phyloP scores from a whole-genome alignment of 1,139 yeast species.

The Pichia sp. region DNA sequence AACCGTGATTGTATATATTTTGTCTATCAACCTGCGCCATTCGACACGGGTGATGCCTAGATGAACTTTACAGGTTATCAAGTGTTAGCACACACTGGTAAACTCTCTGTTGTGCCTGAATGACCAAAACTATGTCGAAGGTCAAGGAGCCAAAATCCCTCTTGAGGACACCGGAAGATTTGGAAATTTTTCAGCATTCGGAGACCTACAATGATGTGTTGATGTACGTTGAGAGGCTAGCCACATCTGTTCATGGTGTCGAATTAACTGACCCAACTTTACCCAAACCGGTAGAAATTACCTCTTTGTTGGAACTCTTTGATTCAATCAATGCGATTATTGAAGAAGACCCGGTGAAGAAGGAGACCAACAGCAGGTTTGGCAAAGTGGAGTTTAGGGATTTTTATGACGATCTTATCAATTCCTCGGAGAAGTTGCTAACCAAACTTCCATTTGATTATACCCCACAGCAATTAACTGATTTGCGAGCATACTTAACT shows the following conservation, averaged over 20 bases:
- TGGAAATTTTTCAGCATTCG: slow-evolving; percentile 59
- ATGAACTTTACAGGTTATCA: no score
- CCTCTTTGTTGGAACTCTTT: slow-evolving; percentile 40
- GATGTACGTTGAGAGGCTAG: slow-evolving; percentile 54
- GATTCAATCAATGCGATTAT: slow-evolving; percentile 45
- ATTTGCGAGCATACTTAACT: slow-evolving; percentile 25
- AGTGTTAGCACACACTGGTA: no score
- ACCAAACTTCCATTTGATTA: slow-evolving; percentile 14
- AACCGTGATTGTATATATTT: no score
- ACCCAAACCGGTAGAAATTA: slow-evolving; percentile 32
- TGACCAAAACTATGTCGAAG: background rate
- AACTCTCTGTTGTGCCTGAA: no score
- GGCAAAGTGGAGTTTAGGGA: slow-evolving; percentile 88
- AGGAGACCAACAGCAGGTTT: slow-evolving; percentile 71
- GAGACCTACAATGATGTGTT: slow-evolving; percentile 48
- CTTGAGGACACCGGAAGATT: slow-evolving; percentile 50
- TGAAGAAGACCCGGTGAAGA: slow-evolving; percentile 59
- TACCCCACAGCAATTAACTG: slow-evolving; percentile 20
- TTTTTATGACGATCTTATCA: slow-evolving; percentile 70
- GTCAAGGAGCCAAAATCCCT: background rate
- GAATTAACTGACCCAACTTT: slow-evolving; percentile 46
- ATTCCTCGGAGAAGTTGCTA: slow-evolving; percentile 28
- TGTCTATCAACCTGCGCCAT: no score
- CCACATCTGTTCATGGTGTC: slow-evolving; percentile 63
- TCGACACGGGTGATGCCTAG: no score